Base-by-base conservation (phyloP, 257 asterid species). In the Fraxinus pennsylvanica region DNA sequence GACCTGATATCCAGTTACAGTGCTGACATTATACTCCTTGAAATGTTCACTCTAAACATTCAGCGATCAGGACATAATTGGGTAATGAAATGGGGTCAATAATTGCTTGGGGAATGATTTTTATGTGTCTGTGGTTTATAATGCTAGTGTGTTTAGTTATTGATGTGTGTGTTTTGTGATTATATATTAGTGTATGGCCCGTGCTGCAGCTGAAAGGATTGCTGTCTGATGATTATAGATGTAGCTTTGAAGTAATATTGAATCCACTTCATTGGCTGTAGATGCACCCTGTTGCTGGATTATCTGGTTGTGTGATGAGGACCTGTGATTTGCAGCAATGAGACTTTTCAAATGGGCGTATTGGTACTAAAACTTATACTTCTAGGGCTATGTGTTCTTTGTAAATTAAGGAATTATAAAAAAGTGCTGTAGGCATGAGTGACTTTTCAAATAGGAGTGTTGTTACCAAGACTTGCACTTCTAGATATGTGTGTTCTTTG, bases 261-360 rank as follows among this genome's bases (percentile, higher is more conserved):
- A 63, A 22, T 25, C 19, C 1, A 22, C 69, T 27, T 9, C 69
- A 63, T 63, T 25, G 7, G 35, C 36, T 63, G 69, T 61, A 25
- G 68, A 9, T 25, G 68, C 13, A 61, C 68, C 68, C 45, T 61
- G 30, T 61, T 61, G 68, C 68, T 61, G 68, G n/a, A 19, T 61
- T 61, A 12, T 7, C 68, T 2, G 30, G 68, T 22, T 21, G 68
- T 61, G 68, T 52, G 9, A 21, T 0, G 27, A 19, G 29, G 9
- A n/a, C 12, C 66, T 7, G 21, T 57, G 66, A 57, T 19, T n/a
- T 57, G 10, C 25, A 17, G 66, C 66, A 57, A 6, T 1, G 9
- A 2, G 27, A 57, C 66, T 57, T 57, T 57, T n/a, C 9, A 17
- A 21, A 57, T 19, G 7, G 66, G 21, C 52, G 19, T 15, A 14